Conservation (phyloP, 371 early-diverging fungal genomes). For the Mortierella sp. region DNA sequence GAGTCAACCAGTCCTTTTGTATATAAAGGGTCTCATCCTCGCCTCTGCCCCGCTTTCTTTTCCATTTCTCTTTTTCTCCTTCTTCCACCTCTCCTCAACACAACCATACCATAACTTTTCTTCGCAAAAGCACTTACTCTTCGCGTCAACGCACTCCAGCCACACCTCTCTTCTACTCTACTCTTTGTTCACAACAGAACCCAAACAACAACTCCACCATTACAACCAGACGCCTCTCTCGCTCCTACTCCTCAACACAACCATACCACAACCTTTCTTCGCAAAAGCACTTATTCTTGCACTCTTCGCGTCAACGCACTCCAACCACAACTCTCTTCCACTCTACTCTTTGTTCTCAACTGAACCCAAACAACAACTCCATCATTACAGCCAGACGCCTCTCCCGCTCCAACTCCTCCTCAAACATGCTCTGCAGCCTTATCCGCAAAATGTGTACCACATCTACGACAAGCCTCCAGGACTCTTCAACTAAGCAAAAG, state of each 20-base stretch:
- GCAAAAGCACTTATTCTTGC: not conserved
- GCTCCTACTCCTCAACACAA: slow-evolving; percentile 13
- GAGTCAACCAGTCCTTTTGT: not conserved
- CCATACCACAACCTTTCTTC: too few relatives aligned
- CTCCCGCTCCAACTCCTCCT: slow-evolving; percentile 13
- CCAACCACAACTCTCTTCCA: not conserved
- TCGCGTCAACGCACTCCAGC: not conserved
- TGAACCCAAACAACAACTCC: slow-evolving; percentile 2
- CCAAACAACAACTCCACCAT: slow-evolving; percentile 6
- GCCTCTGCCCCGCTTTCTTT: not conserved
- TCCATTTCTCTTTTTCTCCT: not conserved
- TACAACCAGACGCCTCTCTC: slow-evolving; percentile 10
- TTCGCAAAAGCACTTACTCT: not conserved
- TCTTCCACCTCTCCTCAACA: not conserved
- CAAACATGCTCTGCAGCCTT: slow-evolving; percentile 57
- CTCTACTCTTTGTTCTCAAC: not conserved
- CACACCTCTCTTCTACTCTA: not conserved
- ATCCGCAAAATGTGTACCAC: slow-evolving; percentile 55
- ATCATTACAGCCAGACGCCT: slow-evolving; percentile 13
- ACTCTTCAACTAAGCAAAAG: slow-evolving; percentile 25
- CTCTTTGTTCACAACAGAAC: slow-evolving; percentile 7
- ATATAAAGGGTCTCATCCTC: not conserved
- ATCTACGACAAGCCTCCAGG: slow-evolving; percentile 33
- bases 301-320: not conserved
- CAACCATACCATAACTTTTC: slow-evolving; percentile 12